These are phyloP conservation scores for Clarireedia homoeocarpa DNA, from an alignment of 2,329 filamentous ascomycete genomes.

Conservation along the genomic window DNA sequence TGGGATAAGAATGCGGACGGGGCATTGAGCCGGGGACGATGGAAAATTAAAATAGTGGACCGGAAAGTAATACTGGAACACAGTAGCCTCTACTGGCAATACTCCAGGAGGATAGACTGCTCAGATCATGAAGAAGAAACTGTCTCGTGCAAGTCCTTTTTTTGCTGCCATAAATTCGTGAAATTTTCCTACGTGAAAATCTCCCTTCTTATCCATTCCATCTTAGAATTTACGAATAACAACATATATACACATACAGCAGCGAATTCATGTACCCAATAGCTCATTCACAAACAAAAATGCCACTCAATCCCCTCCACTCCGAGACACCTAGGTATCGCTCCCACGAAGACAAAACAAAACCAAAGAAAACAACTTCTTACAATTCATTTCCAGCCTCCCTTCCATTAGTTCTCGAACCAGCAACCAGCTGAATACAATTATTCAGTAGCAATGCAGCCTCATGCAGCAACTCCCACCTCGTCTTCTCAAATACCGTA, in stretches of 20 bases:
- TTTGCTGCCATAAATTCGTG: not conserved
- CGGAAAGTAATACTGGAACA: too few relatives aligned
- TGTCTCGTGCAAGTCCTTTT: not conserved
- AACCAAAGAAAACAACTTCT: not conserved
- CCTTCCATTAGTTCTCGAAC: too few relatives aligned
- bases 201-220: not conserved
- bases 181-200: not conserved
- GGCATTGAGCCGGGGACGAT: too few relatives aligned
- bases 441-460: conserved; percentile 72
- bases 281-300: too few relatives aligned
- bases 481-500: conserved; percentile 71
- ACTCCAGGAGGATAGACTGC: too few relatives aligned
- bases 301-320: too few relatives aligned
- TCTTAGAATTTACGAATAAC: not conserved
- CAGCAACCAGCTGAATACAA: conserved; percentile 55
- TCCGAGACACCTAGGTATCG: too few relatives aligned
- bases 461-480: conserved; percentile 90
- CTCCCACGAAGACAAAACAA: too few relatives aligned
- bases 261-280: not conserved
- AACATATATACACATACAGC: not conserved
- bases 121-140: too few relatives aligned
- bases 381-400: not conserved
- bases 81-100: too few relatives aligned
- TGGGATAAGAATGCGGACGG: too few relatives aligned
- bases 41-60: too few relatives aligned